Percentiles rank a stretch among this genome's conserved stretches.
Evolutionary conservation across 1,139 yeast species (phyloP).

Genomic region (Diutina catenulata): DNA sequence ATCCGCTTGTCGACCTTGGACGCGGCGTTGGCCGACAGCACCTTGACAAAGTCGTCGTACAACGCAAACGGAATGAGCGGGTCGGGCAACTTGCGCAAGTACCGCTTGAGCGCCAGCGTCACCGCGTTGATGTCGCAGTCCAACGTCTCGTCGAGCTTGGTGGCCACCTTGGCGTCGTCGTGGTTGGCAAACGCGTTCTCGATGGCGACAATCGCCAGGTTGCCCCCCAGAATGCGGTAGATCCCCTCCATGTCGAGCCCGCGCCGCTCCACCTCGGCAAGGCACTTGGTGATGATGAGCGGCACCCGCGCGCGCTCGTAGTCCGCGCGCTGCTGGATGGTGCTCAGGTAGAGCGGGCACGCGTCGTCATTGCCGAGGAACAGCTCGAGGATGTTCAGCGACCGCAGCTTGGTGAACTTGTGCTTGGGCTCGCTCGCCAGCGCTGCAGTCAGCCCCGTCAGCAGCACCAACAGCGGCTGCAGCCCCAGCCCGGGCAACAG

Average conservation of each 20-base stretch:
- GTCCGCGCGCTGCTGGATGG: constrained; percentile 46
- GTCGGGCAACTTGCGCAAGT: constrained; percentile 72
- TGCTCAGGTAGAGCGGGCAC: constrained; percentile 29
- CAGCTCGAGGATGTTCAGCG: constrained; percentile 35
- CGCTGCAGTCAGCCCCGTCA: too few species aligned
- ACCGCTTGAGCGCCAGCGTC: constrained; percentile 78
- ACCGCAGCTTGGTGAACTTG: constrained; percentile 29
- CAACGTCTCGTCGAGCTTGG: constrained; percentile 31
- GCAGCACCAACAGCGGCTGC: constrained; percentile 2
- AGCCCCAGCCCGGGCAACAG: not conserved
- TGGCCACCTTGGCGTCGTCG: constrained; percentile 26
- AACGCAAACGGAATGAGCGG: constrained; percentile 66
- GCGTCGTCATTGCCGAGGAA: constrained; percentile 12
- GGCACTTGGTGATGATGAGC: constrained; percentile 56
- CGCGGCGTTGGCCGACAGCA: constrained; percentile 14
- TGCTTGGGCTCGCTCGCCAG: not conserved
- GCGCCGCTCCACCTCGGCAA: constrained; percentile 65
- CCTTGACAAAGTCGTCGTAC: constrained; percentile 54
- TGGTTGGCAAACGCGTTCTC: constrained; percentile 33
- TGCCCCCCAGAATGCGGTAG: constrained; percentile 84
- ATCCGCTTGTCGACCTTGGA: constrained; percentile 11
- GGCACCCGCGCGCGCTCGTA: constrained; percentile 60
- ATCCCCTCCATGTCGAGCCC: constrained; percentile 76
- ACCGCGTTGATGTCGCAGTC: constrained; percentile 75
- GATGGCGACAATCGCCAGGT: constrained; percentile 55